These are phyloP conservation scores for Schwanniomyces yamadae DNA, from an alignment of 805 yeast genomes.

Conservation along the genomic window DNA sequence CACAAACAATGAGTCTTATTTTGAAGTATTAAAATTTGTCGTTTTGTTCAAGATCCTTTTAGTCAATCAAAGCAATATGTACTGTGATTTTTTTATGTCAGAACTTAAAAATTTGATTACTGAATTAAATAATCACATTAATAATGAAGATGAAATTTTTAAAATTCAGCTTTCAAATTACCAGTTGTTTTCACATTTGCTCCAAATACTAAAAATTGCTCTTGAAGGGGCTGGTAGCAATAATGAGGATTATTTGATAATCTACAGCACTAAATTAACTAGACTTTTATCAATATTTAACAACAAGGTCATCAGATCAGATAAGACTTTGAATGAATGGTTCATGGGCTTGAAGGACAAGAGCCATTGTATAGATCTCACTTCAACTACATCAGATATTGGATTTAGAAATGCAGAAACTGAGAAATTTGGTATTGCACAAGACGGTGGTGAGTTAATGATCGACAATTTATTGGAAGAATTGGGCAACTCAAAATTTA, in stretches of 20 bases:
- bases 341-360: slow-evolving; percentile 12
- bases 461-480: slow-evolving; percentile 12
- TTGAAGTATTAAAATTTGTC: slow-evolving; percentile 10
- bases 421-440: background rate
- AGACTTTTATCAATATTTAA: slow-evolving; percentile 27
- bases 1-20: slow-evolving; percentile 6
- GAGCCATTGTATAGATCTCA: background rate
- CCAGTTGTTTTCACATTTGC: slow-evolving; percentile 30
- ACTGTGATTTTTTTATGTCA: slow-evolving; percentile 11
- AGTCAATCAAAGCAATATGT: slow-evolving; percentile 18
- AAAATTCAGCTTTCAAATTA: slow-evolving; percentile 29
- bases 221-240: slow-evolving; percentile 21
- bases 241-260: slow-evolving; percentile 12
- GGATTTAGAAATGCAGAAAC: too few relatives aligned
- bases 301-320: slow-evolving; percentile 25
- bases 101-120: slow-evolving; percentile 19
- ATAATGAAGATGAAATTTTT: slow-evolving; percentile 7
- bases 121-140: slow-evolving; percentile 12
- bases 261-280: slow-evolving; percentile 21
- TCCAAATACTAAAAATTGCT: slow-evolving; percentile 29
- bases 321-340: slow-evolving; percentile 23
- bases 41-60: slow-evolving; percentile 22
- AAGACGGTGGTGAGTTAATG: slow-evolving; percentile 9
- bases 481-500: slow-evolving; percentile 14
- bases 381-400: background rate